Evolutionary conservation across 495 filamentous ascomycete species (phyloP), one percentile per base, ranked within the genome.

Genomic region (Aspergillus mulundensis): DNA sequence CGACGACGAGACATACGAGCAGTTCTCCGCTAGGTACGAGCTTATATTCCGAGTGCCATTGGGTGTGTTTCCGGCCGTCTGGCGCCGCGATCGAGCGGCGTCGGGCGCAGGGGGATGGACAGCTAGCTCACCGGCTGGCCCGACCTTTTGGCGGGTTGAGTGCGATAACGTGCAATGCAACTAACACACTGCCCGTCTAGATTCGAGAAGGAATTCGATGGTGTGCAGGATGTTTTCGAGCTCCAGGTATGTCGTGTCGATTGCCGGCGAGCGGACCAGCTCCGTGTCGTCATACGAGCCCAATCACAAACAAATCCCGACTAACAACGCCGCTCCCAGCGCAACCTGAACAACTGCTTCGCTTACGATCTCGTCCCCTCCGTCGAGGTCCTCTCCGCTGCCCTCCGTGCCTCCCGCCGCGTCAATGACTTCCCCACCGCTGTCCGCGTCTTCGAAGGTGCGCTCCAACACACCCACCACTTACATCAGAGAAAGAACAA

Each of bases 261-360:
- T 39, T 54, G 25, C 36, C 20, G 25, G 25, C 25, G 21, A 21
- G 8, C 34, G 11, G 14, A 28, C 10, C 21, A 28, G 24, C 21
- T 38, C 12, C 12, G 30, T 50, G 48, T 24, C 48, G 48, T 50
- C 48, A 32, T 44, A 30, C 24, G 21, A 53, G 25, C 25, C 25
- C 25, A 28, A 28, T 8, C 25, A 28, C 25, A 28, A 8, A 3
- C 25, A 28, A 14, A 7, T 7, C 11, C n/a, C 38, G 34, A 51
- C 49, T 56, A 54, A 53, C 32, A 23, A n/a, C 40, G 48, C 50
- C 38, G 39, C 44, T 20, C 53, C 58, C 66, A 98, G 91, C 91
- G 94, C 70, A 99, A 99, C 77, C 83, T 99, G 63, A 99, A 99
- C 87, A 99, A 99, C 79, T 91, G 89, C 73, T 99, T 99, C 78